phyloP scores from a whole-genome alignment of 1,284 basidiomycete genomes.

The Fomitopsis schrenkii region DNA sequence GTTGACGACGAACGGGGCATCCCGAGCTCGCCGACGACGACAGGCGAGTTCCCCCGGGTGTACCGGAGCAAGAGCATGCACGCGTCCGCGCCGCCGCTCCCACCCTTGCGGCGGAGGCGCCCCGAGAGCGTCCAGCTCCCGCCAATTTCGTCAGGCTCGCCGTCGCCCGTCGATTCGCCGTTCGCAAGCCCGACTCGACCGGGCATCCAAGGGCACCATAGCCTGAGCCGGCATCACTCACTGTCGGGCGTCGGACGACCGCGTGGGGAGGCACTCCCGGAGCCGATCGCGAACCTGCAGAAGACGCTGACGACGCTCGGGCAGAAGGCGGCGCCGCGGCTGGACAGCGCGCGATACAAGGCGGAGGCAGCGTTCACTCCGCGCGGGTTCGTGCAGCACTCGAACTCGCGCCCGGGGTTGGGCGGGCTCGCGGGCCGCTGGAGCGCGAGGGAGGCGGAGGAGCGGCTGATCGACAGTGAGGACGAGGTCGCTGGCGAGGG shows the following conservation, averaged over 20 bases:
- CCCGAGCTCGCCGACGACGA: conserved; percentile 16
- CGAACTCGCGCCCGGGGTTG: conserved; percentile 22
- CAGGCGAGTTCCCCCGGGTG: conserved; percentile 31
- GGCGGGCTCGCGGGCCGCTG: conserved; percentile 18
- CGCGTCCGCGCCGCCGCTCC: conserved; percentile 37
- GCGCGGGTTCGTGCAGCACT: conserved; percentile 48
- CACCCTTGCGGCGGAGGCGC: conserved; percentile 44
- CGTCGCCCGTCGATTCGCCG: conserved; percentile 11
- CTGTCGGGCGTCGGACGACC: conserved; percentile 16
- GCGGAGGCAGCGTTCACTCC: conserved; percentile 62
- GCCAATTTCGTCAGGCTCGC: conserved; percentile 19
- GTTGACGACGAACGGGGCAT: conserved; percentile 16
- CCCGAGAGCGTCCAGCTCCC: conserved; percentile 62
- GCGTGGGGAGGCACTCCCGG: conserved; percentile 9
- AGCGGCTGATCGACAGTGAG: conserved; percentile 23
- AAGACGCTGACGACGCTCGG: conserved; percentile 44
- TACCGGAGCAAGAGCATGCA: conserved; percentile 56
- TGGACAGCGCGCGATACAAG: conserved; percentile 57
- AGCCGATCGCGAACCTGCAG: conserved; percentile 38
- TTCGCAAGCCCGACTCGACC: conserved; percentile 11
- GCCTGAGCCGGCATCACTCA: conserved; percentile 36
- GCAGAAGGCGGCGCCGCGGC: conserved; percentile 41
- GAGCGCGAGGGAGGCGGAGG: conserved; percentile 24
- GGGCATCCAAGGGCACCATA: conserved; percentile 5
- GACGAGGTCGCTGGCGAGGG: conserved; percentile 17